A percentile compares a stretch with the other conserved stretches of the same genome.
These are phyloP conservation scores for Globisporangium canariense DNA, from an alignment of 352 stramenopile species.

Conservation along the genomic window DNA sequence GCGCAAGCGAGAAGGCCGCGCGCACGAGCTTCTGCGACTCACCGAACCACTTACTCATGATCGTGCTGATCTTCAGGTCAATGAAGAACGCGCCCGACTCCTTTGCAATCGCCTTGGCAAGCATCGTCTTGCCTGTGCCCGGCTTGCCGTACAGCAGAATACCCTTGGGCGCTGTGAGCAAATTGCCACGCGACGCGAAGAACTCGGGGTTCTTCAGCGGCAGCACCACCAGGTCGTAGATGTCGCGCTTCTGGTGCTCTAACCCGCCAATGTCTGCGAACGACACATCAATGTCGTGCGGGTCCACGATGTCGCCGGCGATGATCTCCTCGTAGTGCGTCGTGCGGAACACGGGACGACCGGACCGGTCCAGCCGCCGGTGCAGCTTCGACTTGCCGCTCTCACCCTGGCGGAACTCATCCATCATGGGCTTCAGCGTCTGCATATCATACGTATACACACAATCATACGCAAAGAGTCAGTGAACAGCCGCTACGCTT, in stretches of 20 bases:
- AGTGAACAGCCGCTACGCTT: not conserved
- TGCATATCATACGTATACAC: conserved; percentile 13
- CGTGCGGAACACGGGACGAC: conserved; percentile 67
- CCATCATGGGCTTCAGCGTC: conserved; percentile 80
- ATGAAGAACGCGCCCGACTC: conserved; percentile 91
- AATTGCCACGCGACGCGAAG: conserved; percentile 83
- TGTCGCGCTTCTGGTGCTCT: conserved; percentile 94
- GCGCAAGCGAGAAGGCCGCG: conserved; percentile 91
- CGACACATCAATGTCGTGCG: conserved; percentile 85
- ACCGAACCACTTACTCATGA: conserved; percentile 91
- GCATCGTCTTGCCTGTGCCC: conserved; percentile 90
- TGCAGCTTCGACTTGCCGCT: conserved; percentile 70
- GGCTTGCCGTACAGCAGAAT: conserved; percentile 83
- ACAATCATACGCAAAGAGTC: not conserved
- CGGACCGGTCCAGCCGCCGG: conserved; percentile 59
- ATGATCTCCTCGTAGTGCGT: conserved; percentile 91
- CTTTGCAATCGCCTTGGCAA: conserved; percentile 94
- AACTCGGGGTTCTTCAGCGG: conserved; percentile 90
- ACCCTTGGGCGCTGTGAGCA: conserved; percentile 85
- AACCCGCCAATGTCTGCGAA: conserved; percentile 97
- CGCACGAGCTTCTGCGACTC: conserved; percentile 93
- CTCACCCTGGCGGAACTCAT: conserved; percentile 66
- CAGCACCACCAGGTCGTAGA: conserved; percentile 95
- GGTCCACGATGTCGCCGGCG: conserved; percentile 93
- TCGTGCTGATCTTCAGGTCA: conserved; percentile 86